These are phyloP conservation scores for Cercospora sesami DNA, from an alignment of 2,329 filamentous ascomycete genomes.

Conservation along the genomic window DNA sequence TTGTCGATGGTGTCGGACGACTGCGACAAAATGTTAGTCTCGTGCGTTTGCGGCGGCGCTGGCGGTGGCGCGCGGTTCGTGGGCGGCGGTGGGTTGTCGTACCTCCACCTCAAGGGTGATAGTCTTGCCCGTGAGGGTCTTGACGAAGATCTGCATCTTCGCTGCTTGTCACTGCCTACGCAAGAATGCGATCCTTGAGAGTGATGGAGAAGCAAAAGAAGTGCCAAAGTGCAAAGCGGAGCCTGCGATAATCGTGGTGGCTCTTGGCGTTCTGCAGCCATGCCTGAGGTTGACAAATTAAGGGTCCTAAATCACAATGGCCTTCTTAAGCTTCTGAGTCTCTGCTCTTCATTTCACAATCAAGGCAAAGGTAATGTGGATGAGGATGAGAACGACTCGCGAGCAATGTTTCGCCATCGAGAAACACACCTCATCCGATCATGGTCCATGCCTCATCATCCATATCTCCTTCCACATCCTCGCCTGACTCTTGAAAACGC, in stretches of 20 bases:
- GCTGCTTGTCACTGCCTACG: slow-evolving; percentile 10
- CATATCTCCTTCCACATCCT: background rate
- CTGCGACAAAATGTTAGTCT: slow-evolving; percentile 5
- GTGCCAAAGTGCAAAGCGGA: slow-evolving; percentile 1
- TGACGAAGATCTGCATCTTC: slow-evolving; percentile 91
- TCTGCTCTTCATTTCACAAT: background rate
- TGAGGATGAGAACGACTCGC: background rate
- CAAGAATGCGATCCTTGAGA: slow-evolving; percentile 17
- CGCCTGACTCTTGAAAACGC: background rate
- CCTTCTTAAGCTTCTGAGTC: background rate
- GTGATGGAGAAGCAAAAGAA: slow-evolving; percentile 10
- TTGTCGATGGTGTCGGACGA: slow-evolving; percentile 99
- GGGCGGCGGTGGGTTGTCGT: slow-evolving; percentile 35
- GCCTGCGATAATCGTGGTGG: slow-evolving; percentile 9
- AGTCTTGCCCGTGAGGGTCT: slow-evolving; percentile 99
- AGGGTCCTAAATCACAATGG: background rate
- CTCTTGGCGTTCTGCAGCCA: background rate
- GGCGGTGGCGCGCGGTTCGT: slow-evolving; percentile 4
- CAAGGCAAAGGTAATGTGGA: background rate
- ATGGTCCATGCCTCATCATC: background rate
- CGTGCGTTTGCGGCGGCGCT: slow-evolving; percentile 1
- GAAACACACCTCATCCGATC: background rate
- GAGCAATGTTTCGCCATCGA: background rate
- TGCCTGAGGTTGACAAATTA: background rate
- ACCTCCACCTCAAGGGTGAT: slow-evolving; percentile 99